These are phyloP conservation scores for Rhizopogon sp. DNA, from an alignment of 768 basidiomycete genomes.

Conservation along the genomic window DNA sequence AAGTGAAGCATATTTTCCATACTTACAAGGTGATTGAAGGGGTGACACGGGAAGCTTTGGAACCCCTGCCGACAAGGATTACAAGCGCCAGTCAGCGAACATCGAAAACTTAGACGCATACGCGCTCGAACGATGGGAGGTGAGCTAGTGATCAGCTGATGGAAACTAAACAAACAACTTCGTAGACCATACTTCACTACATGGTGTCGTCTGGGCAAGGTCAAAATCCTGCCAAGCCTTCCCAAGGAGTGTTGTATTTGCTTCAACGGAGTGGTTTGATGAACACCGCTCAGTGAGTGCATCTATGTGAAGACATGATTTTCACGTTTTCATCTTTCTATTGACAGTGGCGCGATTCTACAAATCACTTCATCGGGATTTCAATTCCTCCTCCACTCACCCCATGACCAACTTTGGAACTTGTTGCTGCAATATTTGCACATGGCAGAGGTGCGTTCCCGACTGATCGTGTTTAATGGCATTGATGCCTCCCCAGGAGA, in stretches of 20 bases:
- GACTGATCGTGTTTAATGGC: conserved; percentile 8
- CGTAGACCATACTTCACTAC: conserved; percentile 90
- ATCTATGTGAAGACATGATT: background rate
- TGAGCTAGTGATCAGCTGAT: conserved; percentile 24
- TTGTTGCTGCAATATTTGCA: conserved; percentile 86
- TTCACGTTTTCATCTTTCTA: background rate
- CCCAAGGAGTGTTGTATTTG: conserved; percentile 78
- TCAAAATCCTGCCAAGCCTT: conserved; percentile 70
- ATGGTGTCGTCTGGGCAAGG: conserved; percentile 93
- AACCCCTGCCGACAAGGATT: conserved; percentile 61
- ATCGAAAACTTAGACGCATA: conserved; percentile 70
- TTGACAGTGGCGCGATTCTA: conserved; percentile 45
- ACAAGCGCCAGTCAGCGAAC: conserved; percentile 48
- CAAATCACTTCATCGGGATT: conserved; percentile 94
- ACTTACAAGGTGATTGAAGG: conserved; percentile 31
- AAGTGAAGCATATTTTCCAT: background rate
- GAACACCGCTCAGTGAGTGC: conserved; percentile 59
- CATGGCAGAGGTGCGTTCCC: conserved; percentile 64
- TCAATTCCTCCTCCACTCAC: conserved; percentile 92
- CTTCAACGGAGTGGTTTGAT: conserved; percentile 85
- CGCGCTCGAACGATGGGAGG: conserved; percentile 91
- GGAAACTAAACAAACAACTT: background rate
- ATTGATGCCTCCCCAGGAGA: conserved; percentile 45
- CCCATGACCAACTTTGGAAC: conserved; percentile 95
- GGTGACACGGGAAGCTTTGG: conserved; percentile 83